phyloP scores from a whole-genome alignment of 2,329 filamentous ascomycete genomes.

The Penicillium sp. region DNA sequence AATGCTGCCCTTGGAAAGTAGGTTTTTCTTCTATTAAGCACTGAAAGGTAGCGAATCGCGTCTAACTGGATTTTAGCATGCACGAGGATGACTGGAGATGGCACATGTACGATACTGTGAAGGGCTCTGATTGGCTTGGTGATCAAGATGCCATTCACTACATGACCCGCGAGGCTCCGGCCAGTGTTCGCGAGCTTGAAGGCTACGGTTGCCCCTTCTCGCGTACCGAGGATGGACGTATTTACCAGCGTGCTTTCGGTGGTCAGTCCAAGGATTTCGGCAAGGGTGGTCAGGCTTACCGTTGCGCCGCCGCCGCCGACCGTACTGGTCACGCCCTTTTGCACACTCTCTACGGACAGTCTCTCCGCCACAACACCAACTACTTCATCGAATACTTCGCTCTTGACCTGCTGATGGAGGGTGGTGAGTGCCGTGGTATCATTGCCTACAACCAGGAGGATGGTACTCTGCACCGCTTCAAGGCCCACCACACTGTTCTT shows the following conservation, averaged over 20 bases:
- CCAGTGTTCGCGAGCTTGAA: conserved; percentile 90
- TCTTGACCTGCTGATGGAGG: conserved; percentile 94
- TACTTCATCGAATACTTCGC: conserved; percentile 99
- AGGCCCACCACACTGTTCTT: conserved; percentile 92
- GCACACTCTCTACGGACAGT: conserved; percentile 98
- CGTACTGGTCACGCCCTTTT: conserved; percentile 95
- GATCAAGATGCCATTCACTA: conserved; percentile 98
- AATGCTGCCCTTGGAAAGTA: conserved; percentile 47
- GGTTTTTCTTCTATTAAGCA: conserved; percentile 13
- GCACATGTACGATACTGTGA: conserved; percentile 99
- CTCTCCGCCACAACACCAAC: conserved; percentile 95
- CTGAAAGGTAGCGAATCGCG: conserved; percentile 5
- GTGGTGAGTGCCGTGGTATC: conserved; percentile 93
- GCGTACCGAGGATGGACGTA: conserved; percentile 92
- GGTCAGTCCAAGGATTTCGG: conserved; percentile 93
- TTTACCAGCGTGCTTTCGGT: conserved; percentile 98
- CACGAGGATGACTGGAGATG: conserved; percentile 98
- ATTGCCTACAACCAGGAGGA: conserved; percentile 99
- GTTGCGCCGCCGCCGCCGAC: conserved; percentile 94
- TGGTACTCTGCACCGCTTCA: conserved; percentile 94
- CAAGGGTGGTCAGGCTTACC: conserved; percentile 96
- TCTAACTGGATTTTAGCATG: conserved; percentile 64
- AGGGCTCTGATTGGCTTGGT: conserved; percentile 95
- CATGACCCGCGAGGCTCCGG: conserved; percentile 93
- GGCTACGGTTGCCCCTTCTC: conserved; percentile 94